Base-by-base conservation (phyloP, 1,139 yeast genomes). In the Debaryomyces robertsiae region DNA sequence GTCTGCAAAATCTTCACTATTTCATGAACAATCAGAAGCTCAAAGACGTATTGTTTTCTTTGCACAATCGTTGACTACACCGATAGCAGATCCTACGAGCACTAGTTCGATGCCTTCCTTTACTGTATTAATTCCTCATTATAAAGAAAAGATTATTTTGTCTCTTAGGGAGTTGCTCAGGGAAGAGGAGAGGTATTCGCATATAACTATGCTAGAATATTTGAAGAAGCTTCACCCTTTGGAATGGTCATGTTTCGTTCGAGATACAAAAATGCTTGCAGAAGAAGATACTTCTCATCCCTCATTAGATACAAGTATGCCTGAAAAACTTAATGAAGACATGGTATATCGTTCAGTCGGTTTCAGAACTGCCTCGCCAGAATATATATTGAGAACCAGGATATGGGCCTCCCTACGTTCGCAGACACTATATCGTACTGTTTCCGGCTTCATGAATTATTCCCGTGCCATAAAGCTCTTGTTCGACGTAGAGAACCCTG, bases 61-160 rank as follows among this genome's bases (percentile, higher is more conserved):
- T 72, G 96, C 96, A 0, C 96, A 88, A 55, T 86, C 95, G 0
- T 60, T 89, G 36, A 79, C 95, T 0, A 82, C 90, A 0, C 84
- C 93, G 0, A 73, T 89, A 33, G 84, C 88, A 0, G 91, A 83
- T 44, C 85, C 94, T 0, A 64, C 75, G 10, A 81, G 91, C 0
- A 79, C 84, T 1, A 80, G 80, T 41, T 71, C 84, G n/a, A 81
- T 87, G 81, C 96, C 96, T 0, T 60, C 84, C 0, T 88, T 89
- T 50, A 84, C 96, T 0, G 96, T 89, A 0, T 62, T 89, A 35
- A 69, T 88, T n/a, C 96, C 96, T 0, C 96, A 89, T 57, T 89
- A 83, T 54, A 73, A 83, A 0, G 96, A 89, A 54, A 86, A 82
- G 55, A 84, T 89, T 18, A 58, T 86, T 4, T 58, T 87, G 9